Base-by-base conservation (phyloP, 441 rosid genomes). In the Aquilaria agallochum region DNA sequence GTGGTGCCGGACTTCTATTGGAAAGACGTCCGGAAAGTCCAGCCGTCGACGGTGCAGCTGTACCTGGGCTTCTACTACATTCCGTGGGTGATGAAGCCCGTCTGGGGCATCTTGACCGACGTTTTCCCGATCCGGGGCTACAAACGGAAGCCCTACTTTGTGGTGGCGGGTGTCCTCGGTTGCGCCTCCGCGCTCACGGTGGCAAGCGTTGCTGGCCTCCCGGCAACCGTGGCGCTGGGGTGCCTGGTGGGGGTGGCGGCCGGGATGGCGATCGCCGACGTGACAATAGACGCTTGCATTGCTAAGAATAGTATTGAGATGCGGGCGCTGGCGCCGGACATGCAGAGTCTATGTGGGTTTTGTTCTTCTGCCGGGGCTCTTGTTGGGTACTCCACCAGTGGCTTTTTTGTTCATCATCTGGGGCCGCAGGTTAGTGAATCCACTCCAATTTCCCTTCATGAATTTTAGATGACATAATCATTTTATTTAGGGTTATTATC, bases 71-170 rank as follows among this genome's bases (percentile, higher is more conserved):
- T 89, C 11, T 88, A 85, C 72, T 89, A 82, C 68, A 80, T 89
- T 31, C 96, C 96, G n/a, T 91, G 95, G 95, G 63, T 87, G 56
- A 70, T 86, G 88, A 86, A 85, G 68, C 97, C 96, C 13, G 27
- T 88, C 4, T 91, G 94, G 97, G 94, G 97, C 57, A 75, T 91
- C 69, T 62, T 88, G 14, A 88, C 20, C 20, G 20, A 20, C 20
- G 20, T 20, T 20, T 20, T 20, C 1, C 20, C 20, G 20, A 20
- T 20, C 20, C 20, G 20, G 20, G 20, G 20, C 20, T 20, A 20
- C 20, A 20, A 20, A 20, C 20, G 20, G 20, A 20, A 20, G 20
- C 20, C 20, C 20, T 20, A 20, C 20, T 20, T 20, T 20, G 20
- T 20, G 20, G 20, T 20, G 1, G 20, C 20, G 20, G 20, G 20